Conservation (phyloP, 106 monocot species). For the Dendrobium nobile region DNA sequence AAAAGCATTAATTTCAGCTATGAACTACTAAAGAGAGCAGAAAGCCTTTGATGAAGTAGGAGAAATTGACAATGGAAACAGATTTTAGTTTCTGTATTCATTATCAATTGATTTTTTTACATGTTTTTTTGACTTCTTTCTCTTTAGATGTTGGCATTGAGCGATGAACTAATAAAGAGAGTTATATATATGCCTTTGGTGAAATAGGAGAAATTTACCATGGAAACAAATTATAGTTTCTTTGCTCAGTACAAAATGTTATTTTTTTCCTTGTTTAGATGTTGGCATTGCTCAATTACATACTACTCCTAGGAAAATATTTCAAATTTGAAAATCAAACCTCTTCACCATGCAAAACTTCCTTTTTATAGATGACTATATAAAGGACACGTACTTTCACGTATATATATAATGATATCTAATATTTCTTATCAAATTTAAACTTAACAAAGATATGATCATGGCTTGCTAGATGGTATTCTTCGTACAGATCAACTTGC, state of each 20-base stretch:
- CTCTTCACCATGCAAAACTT: slow-evolving; percentile 36
- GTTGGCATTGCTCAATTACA: slow-evolving; percentile 74
- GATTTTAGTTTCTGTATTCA: background rate
- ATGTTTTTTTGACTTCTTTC: background rate
- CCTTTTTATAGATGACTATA: background rate
- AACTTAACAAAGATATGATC: background rate
- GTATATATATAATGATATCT: background rate
- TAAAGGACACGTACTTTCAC: background rate
- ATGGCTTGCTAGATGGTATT: too few species aligned
- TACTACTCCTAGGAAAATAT: slow-evolving; percentile 10
- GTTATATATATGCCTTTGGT: too few species aligned
- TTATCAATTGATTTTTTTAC: background rate
- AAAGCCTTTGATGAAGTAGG: background rate
- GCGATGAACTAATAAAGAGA: too few species aligned
- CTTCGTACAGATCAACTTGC: background rate
- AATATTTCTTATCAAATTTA: background rate
- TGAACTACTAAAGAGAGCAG: background rate
- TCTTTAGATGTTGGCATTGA: background rate
- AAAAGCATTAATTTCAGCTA: background rate
- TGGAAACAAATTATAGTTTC: too few species aligned
- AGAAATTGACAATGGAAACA: background rate
- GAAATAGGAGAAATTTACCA: too few species aligned
- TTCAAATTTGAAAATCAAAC: too few species aligned
- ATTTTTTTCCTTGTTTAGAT: slow-evolving; percentile 94
- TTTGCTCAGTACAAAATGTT: background rate